Base-by-base conservation (phyloP, 73 alveolate genomes). In the Effrenium voratum region DNA sequence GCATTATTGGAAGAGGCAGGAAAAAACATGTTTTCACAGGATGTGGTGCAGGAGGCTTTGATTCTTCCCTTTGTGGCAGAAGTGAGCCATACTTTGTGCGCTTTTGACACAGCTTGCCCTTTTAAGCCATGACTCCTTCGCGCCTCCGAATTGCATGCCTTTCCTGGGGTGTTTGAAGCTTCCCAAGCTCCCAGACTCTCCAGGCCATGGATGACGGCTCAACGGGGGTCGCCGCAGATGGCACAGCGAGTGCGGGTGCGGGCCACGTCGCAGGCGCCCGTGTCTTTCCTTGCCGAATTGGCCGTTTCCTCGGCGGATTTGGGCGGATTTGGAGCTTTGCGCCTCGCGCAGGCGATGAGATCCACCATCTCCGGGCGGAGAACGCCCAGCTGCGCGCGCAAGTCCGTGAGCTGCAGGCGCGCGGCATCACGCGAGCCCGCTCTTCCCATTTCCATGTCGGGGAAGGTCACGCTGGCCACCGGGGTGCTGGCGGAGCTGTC, bases 401-500 rank as follows among this genome's bases (percentile, higher is more conserved):
- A 57, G 97, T 90, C 57, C 75, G 75, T 60, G 97, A 90, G 49
- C 75, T 90, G 40, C 97, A 90, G 97, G 95, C 85, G 34, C 36
- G 45, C 41, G 22, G 38, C 55, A 34, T 32, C 38, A 32, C 32
- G 68, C 36, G 60, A 34, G 22, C 10, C 28, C 2, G 34, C 41
- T n/a, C 15, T 0, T n/a, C 40, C 16, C 0, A 13, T 24, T 24
- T 66, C 30, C 41, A 24, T 66, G 43, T 24, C 40, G 16, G 8
- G 63, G 50, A 44, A 88, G 95, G 97, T 90, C 38, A 55, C 83
- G 72, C 59, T 90, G 87, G 97, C 97, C 76, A 90, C 97, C 32
- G 97, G 97, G 16, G 97, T 90, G 12, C 97, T 90, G 34, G 46
- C 97, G 13, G 97, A 90, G 80, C 73, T 90, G 36, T 50, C 97